phyloP scores from a whole-genome alignment of 2,329 filamentous ascomycete genomes.

The Penicillium sp. region DNA sequence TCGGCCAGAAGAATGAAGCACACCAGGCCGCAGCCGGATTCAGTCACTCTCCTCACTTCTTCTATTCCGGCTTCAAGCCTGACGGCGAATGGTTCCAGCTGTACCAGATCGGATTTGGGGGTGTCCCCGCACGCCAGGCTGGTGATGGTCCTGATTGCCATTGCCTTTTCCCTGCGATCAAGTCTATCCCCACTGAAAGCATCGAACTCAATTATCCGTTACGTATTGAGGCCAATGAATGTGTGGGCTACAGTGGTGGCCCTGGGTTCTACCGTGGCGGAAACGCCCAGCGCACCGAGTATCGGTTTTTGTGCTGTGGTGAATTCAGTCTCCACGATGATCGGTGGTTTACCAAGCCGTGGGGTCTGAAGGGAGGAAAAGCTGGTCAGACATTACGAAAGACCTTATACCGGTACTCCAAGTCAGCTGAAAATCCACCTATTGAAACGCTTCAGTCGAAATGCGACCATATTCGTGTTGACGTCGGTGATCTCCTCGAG shows the following conservation, averaged over 20 bases:
- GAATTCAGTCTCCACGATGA: constrained; percentile 58
- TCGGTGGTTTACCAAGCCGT: constrained; percentile 57
- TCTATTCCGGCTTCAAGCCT: constrained; percentile 58
- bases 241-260: constrained; percentile 56
- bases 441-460: constrained; percentile 52
- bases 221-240: constrained; percentile 57
- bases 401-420: constrained; percentile 50
- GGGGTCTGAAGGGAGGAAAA: constrained; percentile 56
- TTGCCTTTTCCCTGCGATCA: constrained; percentile 59
- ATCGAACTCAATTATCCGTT: constrained; percentile 58
- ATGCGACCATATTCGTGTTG: constrained; percentile 55
- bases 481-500: constrained; percentile 56
- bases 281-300: constrained; percentile 57
- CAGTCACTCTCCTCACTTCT: constrained; percentile 58
- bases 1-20: constrained; percentile 54
- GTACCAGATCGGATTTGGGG: constrained; percentile 59
- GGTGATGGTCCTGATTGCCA: constrained; percentile 59
- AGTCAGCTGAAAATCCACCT: constrained; percentile 40
- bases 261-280: constrained; percentile 56
- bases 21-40: constrained; percentile 59
- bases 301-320: constrained; percentile 54
- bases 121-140: constrained; percentile 55
- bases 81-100: constrained; percentile 57
- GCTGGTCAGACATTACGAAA: constrained; percentile 54
- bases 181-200: constrained; percentile 57